Evolutionary conservation across 1,139 yeast species (phyloP).

Genomic region (Suhomyces terraborum): DNA sequence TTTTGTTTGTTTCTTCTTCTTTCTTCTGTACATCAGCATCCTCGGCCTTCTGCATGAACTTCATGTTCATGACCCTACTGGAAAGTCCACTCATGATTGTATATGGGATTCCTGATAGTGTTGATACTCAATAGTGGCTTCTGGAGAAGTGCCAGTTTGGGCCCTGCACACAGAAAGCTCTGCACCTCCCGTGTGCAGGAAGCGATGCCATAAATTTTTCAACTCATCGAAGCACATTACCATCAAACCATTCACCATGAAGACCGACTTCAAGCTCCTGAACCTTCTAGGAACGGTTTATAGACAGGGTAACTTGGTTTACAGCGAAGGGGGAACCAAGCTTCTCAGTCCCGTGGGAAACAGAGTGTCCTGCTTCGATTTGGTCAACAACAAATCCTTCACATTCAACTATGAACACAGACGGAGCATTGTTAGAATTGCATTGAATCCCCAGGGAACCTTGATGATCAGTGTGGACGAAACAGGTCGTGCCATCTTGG

Average conservation of each 20-base stretch:
- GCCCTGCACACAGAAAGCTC: background rate
- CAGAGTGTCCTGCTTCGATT: constrained; percentile 84
- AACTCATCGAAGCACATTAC: constrained; percentile 8
- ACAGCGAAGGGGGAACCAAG: constrained; percentile 82
- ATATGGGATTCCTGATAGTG: background rate
- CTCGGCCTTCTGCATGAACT: constrained; percentile 51
- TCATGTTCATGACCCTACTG: constrained; percentile 72
- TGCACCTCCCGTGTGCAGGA: background rate
- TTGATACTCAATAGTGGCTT: background rate
- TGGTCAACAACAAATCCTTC: constrained; percentile 79
- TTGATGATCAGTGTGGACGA: constrained; percentile 82
- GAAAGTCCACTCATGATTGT: constrained; percentile 54
- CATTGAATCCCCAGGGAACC: constrained; percentile 80
- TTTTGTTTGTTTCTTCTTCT: constrained; percentile 38
- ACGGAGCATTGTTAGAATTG: constrained; percentile 76
- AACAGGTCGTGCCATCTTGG: constrained; percentile 92
- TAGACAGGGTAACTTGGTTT: constrained; percentile 85
- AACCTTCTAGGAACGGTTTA: constrained; percentile 94
- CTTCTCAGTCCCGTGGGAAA: constrained; percentile 93
- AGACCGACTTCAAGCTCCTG: constrained; percentile 62
- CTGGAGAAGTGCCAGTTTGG: too few species aligned
- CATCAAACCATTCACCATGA: constrained; percentile 29
- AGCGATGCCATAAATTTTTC: constrained; percentile 13
- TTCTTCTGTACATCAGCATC: constrained; percentile 24
- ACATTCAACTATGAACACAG: constrained; percentile 94